Conservation (phyloP, 2,329 filamentous ascomycete species). For the Apiospora kogelbergensis region DNA sequence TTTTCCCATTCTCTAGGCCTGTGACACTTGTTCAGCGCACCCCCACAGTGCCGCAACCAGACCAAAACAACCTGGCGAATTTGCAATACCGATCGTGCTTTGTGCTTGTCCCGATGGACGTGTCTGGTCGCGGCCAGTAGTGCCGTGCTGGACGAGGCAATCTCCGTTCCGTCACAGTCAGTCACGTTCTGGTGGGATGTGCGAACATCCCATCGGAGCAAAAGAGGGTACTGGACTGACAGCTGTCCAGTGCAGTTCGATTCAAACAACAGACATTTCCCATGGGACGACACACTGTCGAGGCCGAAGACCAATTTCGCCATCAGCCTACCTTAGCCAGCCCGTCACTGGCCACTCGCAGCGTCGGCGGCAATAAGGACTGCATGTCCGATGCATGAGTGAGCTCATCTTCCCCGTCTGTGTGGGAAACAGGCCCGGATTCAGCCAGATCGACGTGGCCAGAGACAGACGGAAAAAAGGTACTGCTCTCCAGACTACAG, state of each 20-base stretch:
- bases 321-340: not conserved
- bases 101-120: not conserved
- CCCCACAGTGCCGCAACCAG: slow-evolving; percentile 1
- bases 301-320: not conserved
- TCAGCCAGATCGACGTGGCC: slow-evolving; percentile 5
- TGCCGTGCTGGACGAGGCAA: not conserved
- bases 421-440: slow-evolving; percentile 7
- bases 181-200: not conserved
- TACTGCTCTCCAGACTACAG: not conserved
- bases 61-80: not conserved
- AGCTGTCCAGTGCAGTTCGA: not conserved
- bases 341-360: not conserved
- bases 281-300: not conserved
- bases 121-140: not conserved
- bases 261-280: not conserved
- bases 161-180: not conserved
- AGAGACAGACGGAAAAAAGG: not conserved
- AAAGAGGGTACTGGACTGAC: not conserved
- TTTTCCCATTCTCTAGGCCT: not conserved
- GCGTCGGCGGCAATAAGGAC: slow-evolving; percentile 1
- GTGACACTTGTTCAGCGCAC: not conserved
- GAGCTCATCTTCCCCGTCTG: slow-evolving; percentile 5
- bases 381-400: slow-evolving; percentile 4
- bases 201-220: not conserved
- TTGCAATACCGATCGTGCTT: not conserved